Percentiles rank a stretch among this genome's conserved stretches.
Conservation (phyloP, 352 stramenopile genomes). For the Phytopythium cucurbitacearum region DNA sequence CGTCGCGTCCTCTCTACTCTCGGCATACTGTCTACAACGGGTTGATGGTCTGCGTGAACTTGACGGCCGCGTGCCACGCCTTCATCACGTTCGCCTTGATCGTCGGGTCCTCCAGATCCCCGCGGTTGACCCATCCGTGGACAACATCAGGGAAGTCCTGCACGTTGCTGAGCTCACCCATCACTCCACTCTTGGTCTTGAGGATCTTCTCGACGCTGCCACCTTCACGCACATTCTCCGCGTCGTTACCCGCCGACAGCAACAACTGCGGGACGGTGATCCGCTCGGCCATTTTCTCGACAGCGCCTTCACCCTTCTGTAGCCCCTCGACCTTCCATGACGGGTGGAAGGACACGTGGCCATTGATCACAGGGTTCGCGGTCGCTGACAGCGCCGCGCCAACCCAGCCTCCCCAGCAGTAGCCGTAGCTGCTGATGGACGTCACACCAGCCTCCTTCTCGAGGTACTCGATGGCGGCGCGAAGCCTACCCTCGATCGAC, state of each 20-base stretch:
- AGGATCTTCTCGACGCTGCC: conserved; percentile 29
- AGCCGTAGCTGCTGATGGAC: conserved; percentile 26
- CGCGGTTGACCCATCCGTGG: conserved; percentile 47
- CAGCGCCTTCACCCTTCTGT: conserved; percentile 16
- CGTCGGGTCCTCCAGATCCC: conserved; percentile 25
- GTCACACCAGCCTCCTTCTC: conserved; percentile 15
- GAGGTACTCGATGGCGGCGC: conserved; percentile 14
- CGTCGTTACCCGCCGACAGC: conserved; percentile 26
- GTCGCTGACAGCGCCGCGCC: conserved; percentile 10
- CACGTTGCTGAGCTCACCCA: conserved; percentile 13
- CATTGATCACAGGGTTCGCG: conserved; percentile 13
- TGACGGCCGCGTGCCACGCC: conserved; percentile 20
- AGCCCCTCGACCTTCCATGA: conserved; percentile 24
- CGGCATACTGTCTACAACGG: background rate
- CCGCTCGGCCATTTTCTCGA: conserved; percentile 20
- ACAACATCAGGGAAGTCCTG: conserved; percentile 31
- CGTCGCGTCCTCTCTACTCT: background rate
- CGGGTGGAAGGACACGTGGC: conserved; percentile 35
- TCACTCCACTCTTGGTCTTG: background rate
- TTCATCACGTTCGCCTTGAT: conserved; percentile 18
- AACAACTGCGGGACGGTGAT: conserved; percentile 34
- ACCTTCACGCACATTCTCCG: conserved; percentile 13
- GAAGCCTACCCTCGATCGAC: background rate
- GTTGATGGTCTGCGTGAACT: conserved; percentile 13
- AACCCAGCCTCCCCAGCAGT: conserved; percentile 32